phyloP scores from a whole-genome alignment of 257 asterid genomes.

The Scutellaria galericulata region DNA sequence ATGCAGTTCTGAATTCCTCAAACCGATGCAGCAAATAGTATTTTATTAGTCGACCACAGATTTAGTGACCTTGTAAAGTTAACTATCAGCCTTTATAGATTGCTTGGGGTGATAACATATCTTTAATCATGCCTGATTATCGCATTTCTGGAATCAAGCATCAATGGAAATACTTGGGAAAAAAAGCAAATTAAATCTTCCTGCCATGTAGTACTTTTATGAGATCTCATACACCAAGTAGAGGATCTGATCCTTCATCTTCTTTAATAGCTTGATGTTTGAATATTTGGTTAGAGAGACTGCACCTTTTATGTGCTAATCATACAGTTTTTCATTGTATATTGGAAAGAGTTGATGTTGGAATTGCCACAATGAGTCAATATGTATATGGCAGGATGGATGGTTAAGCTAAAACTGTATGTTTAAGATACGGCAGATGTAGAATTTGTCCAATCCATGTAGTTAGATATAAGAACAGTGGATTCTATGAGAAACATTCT shows the following conservation, averaged over 20 bases:
- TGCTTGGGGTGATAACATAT: slow-evolving; percentile 7
- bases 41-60: slow-evolving; percentile 2
- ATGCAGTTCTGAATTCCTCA: background rate
- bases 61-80: slow-evolving; percentile 4
- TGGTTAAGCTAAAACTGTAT: slow-evolving; percentile 3
- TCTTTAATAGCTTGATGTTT: background rate
- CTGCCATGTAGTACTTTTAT: background rate
- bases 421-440: background rate
- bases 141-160: slow-evolving; percentile 3
- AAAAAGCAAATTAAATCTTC: background rate
- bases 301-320: background rate
- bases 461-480: background rate
- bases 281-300: background rate
- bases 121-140: slow-evolving; percentile 14
- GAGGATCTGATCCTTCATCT: background rate
- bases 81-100: background rate
- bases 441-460: background rate
- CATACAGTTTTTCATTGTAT: slow-evolving; percentile 3
- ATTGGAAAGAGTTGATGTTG: background rate
- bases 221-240: slow-evolving; percentile 1
- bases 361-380: background rate
- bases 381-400: background rate
- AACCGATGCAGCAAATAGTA: background rate
- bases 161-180: background rate
- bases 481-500: background rate